Evolutionary conservation across 2,329 filamentous ascomycete genomes (phyloP).

Genomic region (Colletotrichum eleusines): DNA sequence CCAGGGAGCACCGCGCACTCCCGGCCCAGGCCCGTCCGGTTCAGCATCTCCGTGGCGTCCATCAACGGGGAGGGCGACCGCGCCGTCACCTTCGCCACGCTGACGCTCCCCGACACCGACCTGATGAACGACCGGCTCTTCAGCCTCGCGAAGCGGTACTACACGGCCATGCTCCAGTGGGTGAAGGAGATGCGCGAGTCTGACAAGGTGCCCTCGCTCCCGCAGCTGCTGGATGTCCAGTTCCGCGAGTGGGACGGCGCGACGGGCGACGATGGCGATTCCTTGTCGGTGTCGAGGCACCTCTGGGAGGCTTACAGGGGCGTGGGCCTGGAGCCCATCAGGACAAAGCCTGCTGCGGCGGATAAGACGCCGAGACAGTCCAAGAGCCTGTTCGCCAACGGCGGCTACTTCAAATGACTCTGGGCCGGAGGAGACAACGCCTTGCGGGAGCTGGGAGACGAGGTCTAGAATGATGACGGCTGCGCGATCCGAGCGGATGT

Average conservation of each 20-base stretch:
- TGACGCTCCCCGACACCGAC: background rate
- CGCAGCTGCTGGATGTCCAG: background rate
- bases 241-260: background rate
- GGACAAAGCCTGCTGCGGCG: background rate
- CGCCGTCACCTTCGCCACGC: background rate
- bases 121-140: slow-evolving; percentile 1
- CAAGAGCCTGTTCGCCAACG: background rate
- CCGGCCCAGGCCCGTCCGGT: background rate
- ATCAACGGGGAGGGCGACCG: background rate
- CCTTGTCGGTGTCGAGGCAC: background rate
- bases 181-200: background rate
- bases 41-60: slow-evolving; percentile 3
- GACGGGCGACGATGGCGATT: background rate
- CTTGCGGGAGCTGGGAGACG: background rate
- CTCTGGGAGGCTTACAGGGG: background rate
- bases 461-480: background rate
- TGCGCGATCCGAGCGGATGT: background rate
- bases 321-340: background rate
- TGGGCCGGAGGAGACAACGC: background rate
- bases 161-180: slow-evolving; percentile 11
- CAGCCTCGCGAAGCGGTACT: slow-evolving; percentile 7
- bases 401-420: background rate
- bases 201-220: background rate
- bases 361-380: background rate
- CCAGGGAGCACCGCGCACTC: background rate